Base-by-base conservation (phyloP, 805 yeast species). In the Huiozyma naganishii region DNA sequence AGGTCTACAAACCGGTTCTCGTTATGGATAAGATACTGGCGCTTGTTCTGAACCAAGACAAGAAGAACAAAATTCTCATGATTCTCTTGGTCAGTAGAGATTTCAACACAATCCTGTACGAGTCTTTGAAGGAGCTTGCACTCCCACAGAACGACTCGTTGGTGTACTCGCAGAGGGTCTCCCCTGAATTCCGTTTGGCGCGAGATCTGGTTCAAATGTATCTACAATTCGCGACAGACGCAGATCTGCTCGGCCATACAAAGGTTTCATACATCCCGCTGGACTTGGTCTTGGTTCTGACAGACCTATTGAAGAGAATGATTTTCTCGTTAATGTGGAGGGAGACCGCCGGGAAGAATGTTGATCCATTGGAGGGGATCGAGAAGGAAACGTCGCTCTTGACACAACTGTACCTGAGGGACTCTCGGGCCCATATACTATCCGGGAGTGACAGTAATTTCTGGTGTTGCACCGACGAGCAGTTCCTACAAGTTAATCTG, bases 171-270 rank as follows among this genome's bases (percentile, higher is more conserved):
- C 28, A 27, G 17, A 32, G 32, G n/a, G 23, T 36, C 6, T 29
- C 40, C 12, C 29, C 44, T 7, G 44, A 41, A 35, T 42, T 44
- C 11, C 33, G 40, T 28, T 40, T 57, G 2, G 45, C 55, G 4
- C 43, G 52, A 7, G 52, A 54, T 28, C 32, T 59, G 32, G 39
- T 55, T 5, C 54, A 54, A 35, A 45, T 57, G 39, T 53, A 54
- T 40, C 44, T 61, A 8, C 45, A 53, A 23, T 47, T 59, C 6
- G 50, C 61, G 3, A 61, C 60, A 2, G 65, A 62, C 41, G 51
- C 47, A 32, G 65, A 62, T 39, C 34, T 61, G 37, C 40, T 29
- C 28, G 41, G 55, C 13, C 38, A 48, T 11, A 48, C 49, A 13
- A 35, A 37, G 6, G 44, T 44, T 7, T 45, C 49, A 0, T 41